Percentiles rank a stretch among this genome's conserved stretches.
Evolutionary conservation across 495 filamentous ascomycete genomes (phyloP).

Genomic region (Gamarada debralockiae): DNA sequence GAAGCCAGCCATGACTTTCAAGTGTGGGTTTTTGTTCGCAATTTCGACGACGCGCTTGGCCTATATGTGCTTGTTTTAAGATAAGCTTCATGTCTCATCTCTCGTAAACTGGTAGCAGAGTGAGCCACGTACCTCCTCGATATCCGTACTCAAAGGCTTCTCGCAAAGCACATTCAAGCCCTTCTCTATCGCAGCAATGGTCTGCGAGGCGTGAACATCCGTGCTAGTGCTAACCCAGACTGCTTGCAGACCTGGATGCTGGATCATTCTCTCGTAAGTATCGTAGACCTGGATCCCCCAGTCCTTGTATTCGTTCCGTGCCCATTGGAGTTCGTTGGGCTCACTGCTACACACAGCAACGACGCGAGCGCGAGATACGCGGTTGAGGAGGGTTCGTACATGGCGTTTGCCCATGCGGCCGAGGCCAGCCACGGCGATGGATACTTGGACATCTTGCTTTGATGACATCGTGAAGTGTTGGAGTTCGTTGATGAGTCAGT

Average conservation of each 20-base stretch:
- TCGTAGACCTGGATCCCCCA: conserved; percentile 32
- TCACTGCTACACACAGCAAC: conserved; percentile 35
- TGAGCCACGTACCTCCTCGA: conserved; percentile 20
- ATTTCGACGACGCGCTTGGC: conserved; percentile 34
- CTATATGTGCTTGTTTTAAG: conserved; percentile 17
- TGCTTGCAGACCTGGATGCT: conserved; percentile 33
- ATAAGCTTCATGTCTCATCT: neutral
- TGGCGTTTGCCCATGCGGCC: conserved; percentile 40
- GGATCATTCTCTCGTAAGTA: conserved; percentile 37
- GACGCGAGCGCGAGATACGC: conserved; percentile 32
- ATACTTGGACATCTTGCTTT: conserved; percentile 27
- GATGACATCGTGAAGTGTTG: neutral
- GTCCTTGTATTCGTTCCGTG: conserved; percentile 27
- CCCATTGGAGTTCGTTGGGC: conserved; percentile 30
- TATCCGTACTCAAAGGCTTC: conserved; percentile 37
- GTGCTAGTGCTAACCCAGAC: conserved; percentile 35
- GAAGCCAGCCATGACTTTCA: conserved; percentile 40
- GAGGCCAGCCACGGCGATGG: conserved; percentile 35
- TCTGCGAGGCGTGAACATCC: conserved; percentile 34
- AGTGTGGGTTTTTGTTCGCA: conserved; percentile 28
- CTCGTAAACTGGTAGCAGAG: neutral
- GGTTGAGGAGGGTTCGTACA: conserved; percentile 33
- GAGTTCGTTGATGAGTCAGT: neutral
- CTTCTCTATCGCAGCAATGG: conserved; percentile 32
- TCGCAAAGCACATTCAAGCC: conserved; percentile 38